Evolutionary conservation across 179 eudicot genomes (phyloP).

Genomic region (Silene vulgaris): DNA sequence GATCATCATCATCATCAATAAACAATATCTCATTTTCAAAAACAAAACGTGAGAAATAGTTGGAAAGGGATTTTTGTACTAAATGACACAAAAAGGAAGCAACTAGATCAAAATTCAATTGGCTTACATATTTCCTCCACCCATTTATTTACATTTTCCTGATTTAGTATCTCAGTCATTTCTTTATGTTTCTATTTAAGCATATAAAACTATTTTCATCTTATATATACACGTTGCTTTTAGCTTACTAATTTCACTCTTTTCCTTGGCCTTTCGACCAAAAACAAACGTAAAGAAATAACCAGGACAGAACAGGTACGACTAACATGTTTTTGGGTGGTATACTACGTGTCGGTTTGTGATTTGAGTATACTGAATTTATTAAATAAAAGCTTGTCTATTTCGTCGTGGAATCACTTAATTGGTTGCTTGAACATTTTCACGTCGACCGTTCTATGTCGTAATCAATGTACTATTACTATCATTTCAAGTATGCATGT

Average conservation of each 20-base stretch:
- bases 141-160: no score
- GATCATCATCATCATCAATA: neutral
- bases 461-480: neutral
- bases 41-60: neutral
- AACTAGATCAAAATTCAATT: neutral
- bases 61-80: neutral
- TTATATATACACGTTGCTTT: no score
- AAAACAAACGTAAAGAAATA: no score
- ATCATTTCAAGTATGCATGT: neutral
- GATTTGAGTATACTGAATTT: neutral
- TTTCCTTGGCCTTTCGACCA: no score
- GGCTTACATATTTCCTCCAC: no score
- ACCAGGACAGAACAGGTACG: no score
- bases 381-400: neutral
- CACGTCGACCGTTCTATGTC: slow-evolving; percentile 3
- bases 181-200: no score
- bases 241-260: no score
- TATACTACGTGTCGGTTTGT: neutral
- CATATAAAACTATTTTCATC: no score
- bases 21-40: neutral
- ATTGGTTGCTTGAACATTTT: neutral
- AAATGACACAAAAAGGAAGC: neutral
- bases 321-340: neutral
- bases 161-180: no score
- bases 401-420: neutral